These are phyloP conservation scores for Fusarium keratoplasticum DNA, from an alignment of 2,329 filamentous ascomycete species.

Conservation along the genomic window DNA sequence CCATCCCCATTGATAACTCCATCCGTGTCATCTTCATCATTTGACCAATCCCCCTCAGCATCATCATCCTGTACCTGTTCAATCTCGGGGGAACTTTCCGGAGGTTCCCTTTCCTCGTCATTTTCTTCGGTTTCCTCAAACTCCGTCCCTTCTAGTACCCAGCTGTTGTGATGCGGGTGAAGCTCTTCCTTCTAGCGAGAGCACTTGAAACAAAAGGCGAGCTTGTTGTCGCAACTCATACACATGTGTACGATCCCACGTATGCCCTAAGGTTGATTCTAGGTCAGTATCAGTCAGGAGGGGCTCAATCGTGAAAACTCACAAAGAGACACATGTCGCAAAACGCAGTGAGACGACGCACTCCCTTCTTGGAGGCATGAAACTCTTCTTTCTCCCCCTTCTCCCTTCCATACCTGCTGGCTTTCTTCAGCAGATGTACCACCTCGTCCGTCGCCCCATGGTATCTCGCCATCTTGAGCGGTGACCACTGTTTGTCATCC, in stretches of 20 bases:
- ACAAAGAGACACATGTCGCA: not conserved
- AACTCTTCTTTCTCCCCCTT: not conserved
- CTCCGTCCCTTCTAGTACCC: not conserved
- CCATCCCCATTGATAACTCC: too few relatives aligned
- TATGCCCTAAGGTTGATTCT: not conserved
- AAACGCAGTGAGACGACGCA: not conserved
- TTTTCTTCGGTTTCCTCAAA: not conserved
- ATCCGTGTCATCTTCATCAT: not conserved
- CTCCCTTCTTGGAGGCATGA: not conserved
- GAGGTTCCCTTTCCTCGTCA: not conserved
- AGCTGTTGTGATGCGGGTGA: not conserved
- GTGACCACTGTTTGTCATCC: not conserved
- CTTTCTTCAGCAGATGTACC: not conserved
- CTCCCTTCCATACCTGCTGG: not conserved
- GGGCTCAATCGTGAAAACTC: not conserved
- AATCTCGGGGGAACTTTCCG: not conserved
- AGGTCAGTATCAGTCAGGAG: not conserved
- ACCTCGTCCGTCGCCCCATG: not conserved
- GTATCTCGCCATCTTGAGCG: not conserved
- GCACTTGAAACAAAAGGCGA: not conserved
- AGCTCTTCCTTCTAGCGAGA: not conserved
- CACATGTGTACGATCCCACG: not conserved
- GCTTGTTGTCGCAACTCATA: not conserved
- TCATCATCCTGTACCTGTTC: not conserved
- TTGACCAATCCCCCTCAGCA: not conserved